Percentiles rank a stretch among this genome's conserved stretches.
These are phyloP conservation scores for Sclerotinia minor DNA, from an alignment of 2,329 filamentous ascomycete species.

Conservation along the genomic window DNA sequence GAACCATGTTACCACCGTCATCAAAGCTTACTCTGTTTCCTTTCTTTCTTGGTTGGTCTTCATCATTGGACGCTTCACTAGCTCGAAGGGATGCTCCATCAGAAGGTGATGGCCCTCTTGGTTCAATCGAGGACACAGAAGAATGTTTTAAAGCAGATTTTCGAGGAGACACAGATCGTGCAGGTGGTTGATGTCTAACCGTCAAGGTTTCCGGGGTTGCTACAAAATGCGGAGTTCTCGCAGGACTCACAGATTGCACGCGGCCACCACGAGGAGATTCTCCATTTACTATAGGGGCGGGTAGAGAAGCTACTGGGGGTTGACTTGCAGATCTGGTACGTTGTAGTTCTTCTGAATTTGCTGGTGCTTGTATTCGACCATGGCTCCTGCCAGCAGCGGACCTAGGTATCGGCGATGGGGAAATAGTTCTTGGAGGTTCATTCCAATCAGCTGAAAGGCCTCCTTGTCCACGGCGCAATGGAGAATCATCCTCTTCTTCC, in stretches of 20 bases:
- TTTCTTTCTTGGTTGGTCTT: slow-evolving; percentile 55
- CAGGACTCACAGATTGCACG: slow-evolving; percentile 57
- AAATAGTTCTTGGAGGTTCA: slow-evolving; percentile 29
- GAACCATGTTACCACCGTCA: slow-evolving; percentile 55
- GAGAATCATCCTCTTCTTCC: slow-evolving; percentile 41
- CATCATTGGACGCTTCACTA: slow-evolving; percentile 48
- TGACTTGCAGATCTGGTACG: slow-evolving; percentile 34
- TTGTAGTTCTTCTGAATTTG: slow-evolving; percentile 31
- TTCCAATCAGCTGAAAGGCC: slow-evolving; percentile 25
- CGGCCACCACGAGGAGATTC: slow-evolving; percentile 39
- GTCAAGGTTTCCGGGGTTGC: slow-evolving; percentile 54
- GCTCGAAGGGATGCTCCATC: slow-evolving; percentile 32
- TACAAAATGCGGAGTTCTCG: slow-evolving; percentile 67
- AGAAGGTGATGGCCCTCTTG: slow-evolving; percentile 53
- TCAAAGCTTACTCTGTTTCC: slow-evolving; percentile 77
- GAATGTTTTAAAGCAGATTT: slow-evolving; percentile 74
- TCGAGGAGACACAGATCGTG: slow-evolving; percentile 70
- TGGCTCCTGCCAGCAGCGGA: slow-evolving; percentile 35
- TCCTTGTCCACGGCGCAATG: slow-evolving; percentile 24
- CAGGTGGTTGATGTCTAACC: slow-evolving; percentile 66
- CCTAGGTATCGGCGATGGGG: slow-evolving; percentile 36
- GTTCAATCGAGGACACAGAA: slow-evolving; percentile 47
- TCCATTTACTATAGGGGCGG: slow-evolving; percentile 27
- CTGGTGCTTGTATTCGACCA: slow-evolving; percentile 33
- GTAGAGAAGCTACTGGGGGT: slow-evolving; percentile 27